Conservation (phyloP, 768 basidiomycete genomes). For the Pholiota molesta region DNA sequence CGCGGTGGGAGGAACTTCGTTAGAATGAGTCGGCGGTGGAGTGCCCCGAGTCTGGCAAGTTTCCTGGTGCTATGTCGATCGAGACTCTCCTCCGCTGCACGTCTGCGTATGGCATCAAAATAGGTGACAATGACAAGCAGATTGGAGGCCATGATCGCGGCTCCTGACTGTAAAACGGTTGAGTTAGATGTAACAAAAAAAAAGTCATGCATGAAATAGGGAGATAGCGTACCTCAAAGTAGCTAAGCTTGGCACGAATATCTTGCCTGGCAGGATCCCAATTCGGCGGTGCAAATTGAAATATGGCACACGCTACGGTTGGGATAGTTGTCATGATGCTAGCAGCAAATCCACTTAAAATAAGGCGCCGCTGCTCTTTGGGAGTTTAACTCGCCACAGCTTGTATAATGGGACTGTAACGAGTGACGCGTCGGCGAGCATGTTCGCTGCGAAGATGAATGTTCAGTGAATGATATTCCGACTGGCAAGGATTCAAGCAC, state of each 20-base stretch:
- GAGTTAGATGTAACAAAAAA: background rate
- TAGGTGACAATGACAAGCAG: conserved; percentile 16
- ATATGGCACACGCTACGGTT: conserved; percentile 7
- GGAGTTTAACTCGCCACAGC: conserved; percentile 8
- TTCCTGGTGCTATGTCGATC: background rate
- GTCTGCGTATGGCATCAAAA: conserved; percentile 9
- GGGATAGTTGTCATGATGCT: conserved; percentile 11
- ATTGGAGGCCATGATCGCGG: conserved; percentile 17
- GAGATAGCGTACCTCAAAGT: conserved; percentile 10
- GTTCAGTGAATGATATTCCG: background rate
- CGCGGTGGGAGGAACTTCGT: background rate
- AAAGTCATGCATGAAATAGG: background rate
- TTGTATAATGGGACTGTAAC: conserved; percentile 10
- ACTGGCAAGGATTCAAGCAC: background rate
- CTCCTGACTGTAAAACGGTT: conserved; percentile 1
- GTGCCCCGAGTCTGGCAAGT: background rate
- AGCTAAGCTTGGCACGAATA: conserved; percentile 4
- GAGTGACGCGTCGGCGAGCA: conserved; percentile 5
- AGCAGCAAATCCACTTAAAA: conserved; percentile 4
- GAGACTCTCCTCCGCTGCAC: background rate
- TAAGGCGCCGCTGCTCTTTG: conserved; percentile 5
- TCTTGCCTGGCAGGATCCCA: conserved; percentile 16
- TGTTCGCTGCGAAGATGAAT: background rate
- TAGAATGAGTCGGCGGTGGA: background rate
- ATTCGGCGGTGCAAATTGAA: conserved; percentile 16